Conservation (phyloP, 2,329 filamentous ascomycete species). For the Fusarium pseudograminearum region DNA sequence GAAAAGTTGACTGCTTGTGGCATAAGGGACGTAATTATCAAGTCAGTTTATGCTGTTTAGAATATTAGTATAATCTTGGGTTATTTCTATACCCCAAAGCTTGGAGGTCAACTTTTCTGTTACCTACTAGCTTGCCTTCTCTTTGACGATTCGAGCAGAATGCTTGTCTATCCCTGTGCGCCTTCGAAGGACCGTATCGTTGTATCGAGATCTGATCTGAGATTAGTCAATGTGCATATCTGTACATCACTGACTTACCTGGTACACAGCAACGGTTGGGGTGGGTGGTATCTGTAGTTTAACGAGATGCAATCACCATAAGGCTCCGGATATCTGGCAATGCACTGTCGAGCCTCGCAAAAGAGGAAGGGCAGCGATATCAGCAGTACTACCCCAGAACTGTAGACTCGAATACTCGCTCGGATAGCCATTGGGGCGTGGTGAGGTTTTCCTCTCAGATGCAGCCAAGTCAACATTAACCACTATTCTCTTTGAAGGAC, state of each 20-base stretch:
- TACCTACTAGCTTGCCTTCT: background rate
- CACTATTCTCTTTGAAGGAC: background rate
- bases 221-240: background rate
- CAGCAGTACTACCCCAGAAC: background rate
- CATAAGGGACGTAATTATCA: no score
- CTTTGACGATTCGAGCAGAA: background rate
- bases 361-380: background rate
- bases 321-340: background rate
- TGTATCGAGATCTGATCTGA: constrained; percentile 2
- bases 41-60: no score
- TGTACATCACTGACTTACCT: background rate
- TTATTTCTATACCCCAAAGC: no score
- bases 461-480: background rate
- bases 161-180: background rate
- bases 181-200: background rate
- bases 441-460: background rate
- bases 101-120: no score
- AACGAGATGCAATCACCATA: background rate
- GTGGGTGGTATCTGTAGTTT: background rate
- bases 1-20: no score
- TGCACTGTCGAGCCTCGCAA: background rate
- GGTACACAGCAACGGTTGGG: background rate
- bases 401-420: background rate
- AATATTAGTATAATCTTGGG: no score
- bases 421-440: background rate